These are phyloP conservation scores for Suhomyces pyralidae DNA, from an alignment of 805 yeast species.

Conservation along the genomic window DNA sequence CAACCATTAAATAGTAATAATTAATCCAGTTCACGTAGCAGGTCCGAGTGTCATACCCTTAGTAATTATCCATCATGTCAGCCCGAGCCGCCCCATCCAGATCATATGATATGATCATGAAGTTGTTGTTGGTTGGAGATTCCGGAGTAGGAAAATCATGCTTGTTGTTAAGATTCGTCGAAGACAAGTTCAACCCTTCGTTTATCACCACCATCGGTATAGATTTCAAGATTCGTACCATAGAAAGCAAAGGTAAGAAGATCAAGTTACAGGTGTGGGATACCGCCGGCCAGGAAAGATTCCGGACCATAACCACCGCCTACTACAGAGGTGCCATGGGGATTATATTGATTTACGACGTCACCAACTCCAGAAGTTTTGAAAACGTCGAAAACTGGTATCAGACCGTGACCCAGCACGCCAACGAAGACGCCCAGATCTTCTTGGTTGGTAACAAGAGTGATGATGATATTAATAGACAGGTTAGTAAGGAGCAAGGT, in stretches of 20 bases:
- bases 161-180: slow-evolving; percentile 86
- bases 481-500: slow-evolving; percentile 87
- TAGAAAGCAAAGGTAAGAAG: slow-evolving; percentile 87
- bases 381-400: slow-evolving; percentile 93
- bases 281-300: slow-evolving; percentile 96
- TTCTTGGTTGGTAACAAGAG: slow-evolving; percentile 94
- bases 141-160: slow-evolving; percentile 89
- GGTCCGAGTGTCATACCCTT: not conserved
- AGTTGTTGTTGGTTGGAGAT: slow-evolving; percentile 89
- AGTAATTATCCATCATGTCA: slow-evolving; percentile 35
- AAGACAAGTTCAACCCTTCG: slow-evolving; percentile 93
- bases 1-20: not conserved
- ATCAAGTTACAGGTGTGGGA: slow-evolving; percentile 97
- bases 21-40: not conserved
- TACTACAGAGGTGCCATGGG: slow-evolving; percentile 91
- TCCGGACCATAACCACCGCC: slow-evolving; percentile 91
- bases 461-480: slow-evolving; percentile 85
- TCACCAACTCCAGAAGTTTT: slow-evolving; percentile 86
- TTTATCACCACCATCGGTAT: slow-evolving; percentile 98
- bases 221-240: slow-evolving; percentile 95
- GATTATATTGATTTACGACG: slow-evolving; percentile 78
- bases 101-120: slow-evolving; percentile 86
- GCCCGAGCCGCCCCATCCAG: slow-evolving; percentile 64
- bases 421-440: slow-evolving; percentile 92
- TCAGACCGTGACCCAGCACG: slow-evolving; percentile 93